Base-by-base conservation (phyloP, 2,329 filamentous ascomycete genomes). In the Bipolaris bicolor region DNA sequence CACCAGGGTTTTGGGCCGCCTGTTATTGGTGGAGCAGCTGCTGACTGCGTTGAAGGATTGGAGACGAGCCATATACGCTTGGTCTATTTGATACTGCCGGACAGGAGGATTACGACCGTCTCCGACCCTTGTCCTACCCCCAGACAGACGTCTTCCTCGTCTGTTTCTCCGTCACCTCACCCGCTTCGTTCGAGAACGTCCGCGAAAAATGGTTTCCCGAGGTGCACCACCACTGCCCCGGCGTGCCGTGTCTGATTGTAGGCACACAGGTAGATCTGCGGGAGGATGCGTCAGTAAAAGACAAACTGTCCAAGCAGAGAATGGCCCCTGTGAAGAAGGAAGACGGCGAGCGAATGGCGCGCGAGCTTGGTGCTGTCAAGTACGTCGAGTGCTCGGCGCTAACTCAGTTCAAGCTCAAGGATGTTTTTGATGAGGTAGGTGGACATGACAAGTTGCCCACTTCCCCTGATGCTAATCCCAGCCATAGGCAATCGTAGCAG, bases 131-230 rank as follows among this genome's bases (percentile, higher is more conserved):
- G 60, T 98, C 95, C 63, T 99, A 99, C 78, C 95, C 95, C 1
- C 95, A 98, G 81, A 98, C 95, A 70, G 95, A 98, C 75, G 95
- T 98, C 66, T 98, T 99, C 82, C 89, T 99, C 58, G 93, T 99
- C 70, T 99, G 95, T 84, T 99, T 98, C 80, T 97, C 92, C 75
- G 93, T 99, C 74, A 97, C 93, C 55, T 97, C 94, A 44, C 95
- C 94, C 39, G 93, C 95, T 39, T 97, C 93, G 7, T 99, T 99
- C 78, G 95, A 99, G 78, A 99, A 99, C 89, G 95, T 98, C 49
- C 89, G 93, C 72, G 94, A 97, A 84, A 97, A 97, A 80, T 97
- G 93, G 94, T 97, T 97, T 72, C 95, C 95, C 44, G 95, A 99
- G 80, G 95, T 99, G 41, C 93, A 96, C 78, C 95, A 99, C 80